These are phyloP conservation scores for Plasmodium falciparum DNA, from an alignment of 169 alveolate genomes.

Conservation along the genomic window DNA sequence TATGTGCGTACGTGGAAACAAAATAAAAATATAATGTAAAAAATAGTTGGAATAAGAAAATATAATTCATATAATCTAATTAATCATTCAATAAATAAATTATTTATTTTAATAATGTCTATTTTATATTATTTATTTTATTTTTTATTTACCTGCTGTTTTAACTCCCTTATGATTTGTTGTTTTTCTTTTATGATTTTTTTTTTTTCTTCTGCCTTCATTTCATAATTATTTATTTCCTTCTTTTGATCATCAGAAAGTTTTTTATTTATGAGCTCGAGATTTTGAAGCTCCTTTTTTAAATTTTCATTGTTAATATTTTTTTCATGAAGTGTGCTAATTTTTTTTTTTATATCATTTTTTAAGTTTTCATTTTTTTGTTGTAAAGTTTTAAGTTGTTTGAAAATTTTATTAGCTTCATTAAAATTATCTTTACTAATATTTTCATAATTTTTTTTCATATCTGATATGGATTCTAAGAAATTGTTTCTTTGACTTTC, in stretches of 20 bases:
- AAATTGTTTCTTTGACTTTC: conserved; percentile 62
- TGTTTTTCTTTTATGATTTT: conserved; percentile 46
- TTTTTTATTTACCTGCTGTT: conserved; percentile 28
- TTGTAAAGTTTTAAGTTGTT: conserved; percentile 19
- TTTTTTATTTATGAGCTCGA: conserved; percentile 48
- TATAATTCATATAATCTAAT: too few species aligned
- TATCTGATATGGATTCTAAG: conserved; percentile 34
- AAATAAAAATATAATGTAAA: background rate
- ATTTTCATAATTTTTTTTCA: conserved; percentile 54
- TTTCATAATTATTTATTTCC: conserved; percentile 33
- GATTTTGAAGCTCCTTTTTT: conserved; percentile 20
- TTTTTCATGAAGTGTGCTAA: conserved; percentile 20
- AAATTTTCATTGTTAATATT: conserved; percentile 17
- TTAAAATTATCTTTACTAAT: conserved; percentile 17
- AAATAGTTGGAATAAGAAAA: background rate
- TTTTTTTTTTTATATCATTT: conserved; percentile 29
- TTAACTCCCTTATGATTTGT: conserved; percentile 42
- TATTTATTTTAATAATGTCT: too few species aligned
- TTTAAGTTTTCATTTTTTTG: conserved; percentile 51
- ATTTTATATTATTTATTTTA: background rate
- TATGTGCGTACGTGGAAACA: background rate
- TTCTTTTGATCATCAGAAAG: conserved; percentile 28
- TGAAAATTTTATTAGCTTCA: conserved; percentile 37
- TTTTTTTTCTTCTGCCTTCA: conserved; percentile 15
- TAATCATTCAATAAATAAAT: too few species aligned